phyloP scores from a whole-genome alignment of 2,329 filamentous ascomycete genomes.

The Rugonectria rugulosa region DNA sequence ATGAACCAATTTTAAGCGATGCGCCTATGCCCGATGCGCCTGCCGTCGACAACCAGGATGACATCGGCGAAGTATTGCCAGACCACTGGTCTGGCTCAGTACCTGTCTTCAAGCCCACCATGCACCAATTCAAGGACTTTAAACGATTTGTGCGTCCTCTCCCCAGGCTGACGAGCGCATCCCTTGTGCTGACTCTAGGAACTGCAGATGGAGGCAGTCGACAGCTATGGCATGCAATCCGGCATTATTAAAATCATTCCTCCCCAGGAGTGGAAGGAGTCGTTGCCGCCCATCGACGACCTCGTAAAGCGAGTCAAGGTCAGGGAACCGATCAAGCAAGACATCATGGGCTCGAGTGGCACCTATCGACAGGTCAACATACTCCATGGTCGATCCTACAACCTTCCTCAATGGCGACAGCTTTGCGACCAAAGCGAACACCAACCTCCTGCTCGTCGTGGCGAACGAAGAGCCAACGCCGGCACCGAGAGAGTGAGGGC shows the following conservation, averaged over 20 bases:
- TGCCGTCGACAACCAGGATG: conserved; percentile 50
- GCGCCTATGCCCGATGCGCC: conserved; percentile 36
- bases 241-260: conserved; percentile 97
- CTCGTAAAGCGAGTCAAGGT: conserved; percentile 91
- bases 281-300: conserved; percentile 80
- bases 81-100: conserved; percentile 92
- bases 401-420: conserved; percentile 93
- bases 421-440: conserved; percentile 95
- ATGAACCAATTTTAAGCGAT: conserved; percentile 54
- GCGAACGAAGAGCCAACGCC: conserved; percentile 74
- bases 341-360: conserved; percentile 94
- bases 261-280: conserved; percentile 89
- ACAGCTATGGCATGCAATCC: conserved; percentile 95
- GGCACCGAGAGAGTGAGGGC: conserved; percentile 61
- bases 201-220: conserved; percentile 76
- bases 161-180: background rate
- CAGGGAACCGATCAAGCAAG: conserved; percentile 96
- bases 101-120: conserved; percentile 93
- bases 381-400: conserved; percentile 94
- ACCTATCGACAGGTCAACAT: conserved; percentile 98
- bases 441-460: conserved; percentile 89
- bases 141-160: conserved; percentile 77
- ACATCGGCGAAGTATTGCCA: conserved; percentile 81
- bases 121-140: conserved; percentile 95
- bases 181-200: conserved; percentile 37